These are phyloP conservation scores for Irpex sp. DNA, from an alignment of 1,284 basidiomycete species.

Conservation along the genomic window DNA sequence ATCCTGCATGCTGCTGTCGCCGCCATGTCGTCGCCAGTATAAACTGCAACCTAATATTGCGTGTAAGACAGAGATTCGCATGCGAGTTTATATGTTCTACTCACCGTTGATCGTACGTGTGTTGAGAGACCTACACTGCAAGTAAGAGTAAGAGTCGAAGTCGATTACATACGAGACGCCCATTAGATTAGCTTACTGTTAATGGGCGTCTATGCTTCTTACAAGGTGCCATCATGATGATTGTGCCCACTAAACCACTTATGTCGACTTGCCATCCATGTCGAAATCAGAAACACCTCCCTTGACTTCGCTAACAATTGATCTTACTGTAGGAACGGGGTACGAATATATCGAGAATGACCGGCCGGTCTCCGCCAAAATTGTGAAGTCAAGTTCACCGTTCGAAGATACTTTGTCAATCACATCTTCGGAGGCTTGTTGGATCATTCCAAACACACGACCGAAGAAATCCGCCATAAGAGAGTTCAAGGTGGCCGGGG, in stretches of 20 bases:
- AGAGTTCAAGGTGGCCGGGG: background rate
- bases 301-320: background rate
- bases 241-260: background rate
- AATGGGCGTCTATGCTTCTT: background rate
- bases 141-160: background rate
- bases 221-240: background rate
- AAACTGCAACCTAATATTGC: background rate
- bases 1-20: conserved; percentile 37
- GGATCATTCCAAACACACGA: background rate
- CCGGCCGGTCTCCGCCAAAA: background rate
- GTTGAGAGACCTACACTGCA: background rate
- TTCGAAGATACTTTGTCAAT: too few species aligned
- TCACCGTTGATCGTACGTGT: background rate
- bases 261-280: background rate
- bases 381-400: background rate
- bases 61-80: too few species aligned
- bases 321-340: background rate
- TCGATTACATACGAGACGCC: background rate
- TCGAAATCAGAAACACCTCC: background rate
- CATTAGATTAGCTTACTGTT: background rate
- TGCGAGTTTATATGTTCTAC: background rate
- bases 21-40: conserved; percentile 12
- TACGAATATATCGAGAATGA: background rate
- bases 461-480: background rate
- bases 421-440: background rate